These are phyloP conservation scores for Arachis monticola DNA, from an alignment of 331 rosid species.

Conservation along the genomic window DNA sequence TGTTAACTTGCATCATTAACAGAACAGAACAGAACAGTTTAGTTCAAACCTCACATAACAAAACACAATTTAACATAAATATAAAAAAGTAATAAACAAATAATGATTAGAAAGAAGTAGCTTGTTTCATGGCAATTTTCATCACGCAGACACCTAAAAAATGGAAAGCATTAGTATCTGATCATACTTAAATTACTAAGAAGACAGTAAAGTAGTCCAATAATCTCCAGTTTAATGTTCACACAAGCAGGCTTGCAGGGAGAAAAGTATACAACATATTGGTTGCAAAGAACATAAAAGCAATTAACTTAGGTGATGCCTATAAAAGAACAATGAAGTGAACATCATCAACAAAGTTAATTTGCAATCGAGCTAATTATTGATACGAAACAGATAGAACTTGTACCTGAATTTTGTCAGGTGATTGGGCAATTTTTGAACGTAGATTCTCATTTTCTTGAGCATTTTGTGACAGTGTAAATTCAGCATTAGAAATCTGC, in stretches of 20 bases:
- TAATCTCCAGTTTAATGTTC: constrained; percentile 4
- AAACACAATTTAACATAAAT: not conserved
- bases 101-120: not conserved
- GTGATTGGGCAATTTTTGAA: constrained; percentile 81
- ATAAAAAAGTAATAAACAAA: not conserved
- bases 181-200: constrained; percentile 1
- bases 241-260: constrained; percentile 17
- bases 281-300: not conserved
- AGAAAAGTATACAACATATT: constrained; percentile 5
- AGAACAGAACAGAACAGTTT: no score
- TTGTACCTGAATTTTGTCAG: constrained; percentile 86
- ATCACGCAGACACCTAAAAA: not conserved
- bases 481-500: constrained; percentile 83
- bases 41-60: no score
- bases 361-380: not conserved
- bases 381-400: not conserved
- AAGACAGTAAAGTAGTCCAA: not conserved
- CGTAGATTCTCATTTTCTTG: constrained; percentile 83
- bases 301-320: constrained; percentile 20
- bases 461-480: constrained; percentile 65
- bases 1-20: not conserved
- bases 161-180: not conserved
- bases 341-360: constrained; percentile 20
- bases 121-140: not conserved
- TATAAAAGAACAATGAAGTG: constrained; percentile 5